Base-by-base conservation (phyloP, 2,329 filamentous ascomycete genomes). In the Ceratocystis colombiana region DNA sequence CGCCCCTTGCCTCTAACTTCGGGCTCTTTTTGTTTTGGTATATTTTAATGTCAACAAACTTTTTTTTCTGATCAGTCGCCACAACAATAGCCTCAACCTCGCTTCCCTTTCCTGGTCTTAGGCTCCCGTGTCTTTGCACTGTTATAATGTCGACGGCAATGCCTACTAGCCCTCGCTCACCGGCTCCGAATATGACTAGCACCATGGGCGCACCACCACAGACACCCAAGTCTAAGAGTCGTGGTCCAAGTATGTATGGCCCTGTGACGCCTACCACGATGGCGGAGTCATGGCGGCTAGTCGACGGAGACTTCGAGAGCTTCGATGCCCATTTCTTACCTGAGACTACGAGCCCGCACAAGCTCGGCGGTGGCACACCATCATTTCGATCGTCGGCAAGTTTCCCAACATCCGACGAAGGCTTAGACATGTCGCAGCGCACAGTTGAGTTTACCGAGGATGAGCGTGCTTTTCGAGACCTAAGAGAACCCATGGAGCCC, bases 281-380 rank as follows among this genome's bases (percentile, higher is more conserved):
- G 53, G 80, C 82, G 69, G 78, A 79, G 69, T 84, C 82, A 22
- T 85, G 82, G 82, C 82, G 82, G 70, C 78, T 85, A 74, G 81
- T 85, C 12, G 82, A 85, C 67, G 81, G 80, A 65, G 82, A 84
- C 66, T 79, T 84, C 72, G 82, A 84, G 71, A 84, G 81, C 71
- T 84, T 84, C 71, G 82, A 83, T 70, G 83, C 81, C 15, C 55
- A 59, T n/a, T 37, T 59, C 6, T 17, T 59, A 30, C 55, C 55
- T 8, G 55, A 59, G 15, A 33, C 20, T 8, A 30, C 55, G 5
- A 59, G 55, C 17, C 55, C 55, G 4, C 55, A 30, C 28, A 59
- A 59, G 55, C 28, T n/a, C 5, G 79, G 79, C 8, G 76, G 83
- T 65, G 73, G 83, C 17, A 77, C 79, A 66, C 70, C 76, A 2